Percentiles rank a stretch among this genome's conserved stretches.
Evolutionary conservation across 139 green algal genomes (phyloP).

Genomic region (Yamagishiella unicocca): DNA sequence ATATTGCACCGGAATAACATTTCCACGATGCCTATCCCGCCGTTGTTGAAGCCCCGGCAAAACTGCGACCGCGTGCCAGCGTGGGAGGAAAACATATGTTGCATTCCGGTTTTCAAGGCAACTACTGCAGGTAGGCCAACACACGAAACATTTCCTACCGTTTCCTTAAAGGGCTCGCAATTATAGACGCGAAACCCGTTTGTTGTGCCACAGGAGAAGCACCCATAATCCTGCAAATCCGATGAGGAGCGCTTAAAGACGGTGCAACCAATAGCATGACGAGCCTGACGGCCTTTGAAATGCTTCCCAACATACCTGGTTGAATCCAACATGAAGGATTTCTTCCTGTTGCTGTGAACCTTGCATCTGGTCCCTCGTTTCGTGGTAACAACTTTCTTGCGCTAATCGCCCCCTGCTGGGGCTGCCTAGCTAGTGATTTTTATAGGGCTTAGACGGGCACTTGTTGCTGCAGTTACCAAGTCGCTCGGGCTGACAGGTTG

Average conservation of each 20-base stretch:
- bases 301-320: constrained; percentile 68
- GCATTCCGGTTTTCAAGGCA: background rate
- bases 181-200: constrained; percentile 94
- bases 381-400: too few species aligned
- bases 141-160: constrained; percentile 60
- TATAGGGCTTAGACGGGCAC: too few species aligned
- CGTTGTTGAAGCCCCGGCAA: constrained; percentile 84
- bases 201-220: constrained; percentile 87
- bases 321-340: constrained; percentile 80
- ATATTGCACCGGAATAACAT: constrained; percentile 99
- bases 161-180: constrained; percentile 93
- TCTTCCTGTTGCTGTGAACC: constrained; percentile 32
- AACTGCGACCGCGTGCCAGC: constrained; percentile 87
- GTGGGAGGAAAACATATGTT: background rate
- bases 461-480: too few species aligned
- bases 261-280: background rate
- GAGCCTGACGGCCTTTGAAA: too few species aligned
- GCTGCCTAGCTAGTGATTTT: too few species aligned
- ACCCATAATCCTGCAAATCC: constrained; percentile 74
- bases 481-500: too few species aligned
- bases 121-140: too few species aligned
- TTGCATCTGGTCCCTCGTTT: background rate
- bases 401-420: too few species aligned
- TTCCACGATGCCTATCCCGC: constrained; percentile 89
- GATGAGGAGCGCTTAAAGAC: background rate